Conservation (phyloP, 768 basidiomycete genomes). For the Tylopilus felleus region DNA sequence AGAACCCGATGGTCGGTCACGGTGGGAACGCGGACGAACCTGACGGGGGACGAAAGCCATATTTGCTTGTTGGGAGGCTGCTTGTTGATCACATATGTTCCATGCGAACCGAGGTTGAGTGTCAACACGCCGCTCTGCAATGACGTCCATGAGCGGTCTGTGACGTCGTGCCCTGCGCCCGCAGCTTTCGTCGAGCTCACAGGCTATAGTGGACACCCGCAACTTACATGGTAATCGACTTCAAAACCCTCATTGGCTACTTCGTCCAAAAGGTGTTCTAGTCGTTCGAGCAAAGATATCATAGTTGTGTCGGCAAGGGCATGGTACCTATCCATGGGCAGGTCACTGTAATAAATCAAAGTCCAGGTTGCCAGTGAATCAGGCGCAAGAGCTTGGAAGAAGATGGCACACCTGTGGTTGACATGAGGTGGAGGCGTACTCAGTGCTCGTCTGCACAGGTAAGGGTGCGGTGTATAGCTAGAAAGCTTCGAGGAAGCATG, state of each 20-base stretch:
- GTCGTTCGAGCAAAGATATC: conserved; percentile 66
- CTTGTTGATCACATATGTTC: conserved; percentile 95
- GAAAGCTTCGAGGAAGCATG: neutral
- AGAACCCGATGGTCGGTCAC: neutral
- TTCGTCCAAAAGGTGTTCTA: conserved; percentile 71
- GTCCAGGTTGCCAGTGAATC: neutral
- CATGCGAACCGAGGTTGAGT: conserved; percentile 65
- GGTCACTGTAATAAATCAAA: conserved; percentile 32
- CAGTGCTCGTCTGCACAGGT: conserved; percentile 21
- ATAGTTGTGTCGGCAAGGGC: conserved; percentile 70
- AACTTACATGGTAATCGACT: conserved; percentile 83
- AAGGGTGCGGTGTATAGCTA: neutral
- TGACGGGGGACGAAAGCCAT: conserved; percentile 88
- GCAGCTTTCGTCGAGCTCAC: neutral
- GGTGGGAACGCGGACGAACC: conserved; percentile 43
- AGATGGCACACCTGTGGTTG: conserved; percentile 46
- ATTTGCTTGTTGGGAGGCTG: conserved; percentile 98
- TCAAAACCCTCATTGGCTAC: conserved; percentile 58
- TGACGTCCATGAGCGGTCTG: conserved; percentile 9
- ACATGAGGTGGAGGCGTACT: conserved; percentile 58
- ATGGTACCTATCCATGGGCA: conserved; percentile 70
- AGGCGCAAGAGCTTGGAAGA: neutral
- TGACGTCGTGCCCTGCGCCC: neutral
- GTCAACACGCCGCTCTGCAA: conserved; percentile 87
- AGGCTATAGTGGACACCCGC: neutral